Base-by-base conservation (phyloP, 2,329 filamentous ascomycete species). In the Xylaria sp. region DNA sequence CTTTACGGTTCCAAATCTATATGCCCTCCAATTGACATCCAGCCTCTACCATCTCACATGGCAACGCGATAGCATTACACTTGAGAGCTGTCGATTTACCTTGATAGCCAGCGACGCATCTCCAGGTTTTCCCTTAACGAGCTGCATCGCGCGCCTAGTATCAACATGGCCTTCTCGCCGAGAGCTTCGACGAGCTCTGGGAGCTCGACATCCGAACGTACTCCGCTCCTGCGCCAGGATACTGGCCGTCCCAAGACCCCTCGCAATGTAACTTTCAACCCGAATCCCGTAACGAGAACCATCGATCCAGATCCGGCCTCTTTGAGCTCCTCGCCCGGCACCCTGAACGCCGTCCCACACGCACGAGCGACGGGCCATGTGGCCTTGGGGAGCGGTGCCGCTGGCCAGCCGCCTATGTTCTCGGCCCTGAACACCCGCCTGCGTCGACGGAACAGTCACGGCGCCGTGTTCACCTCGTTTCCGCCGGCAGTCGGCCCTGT, bases 391-490 rank as follows among this genome's bases (percentile, higher is more conserved):
- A 63, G 60, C 48, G 47, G 67, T 4, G 64, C 68, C 24, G 64
- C 69, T 19, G 74, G 73, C 13, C 55, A 52, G 11, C 78, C 80
- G 49, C 85, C 86, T 3, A 87, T 90, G 73, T 83, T 96, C 20
- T 86, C 91, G 4, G 84, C 89, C 2, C 76, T 97, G 63, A 96
- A 97, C 74, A 93, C 80, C 80, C 96, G 92, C 74, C 80, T 97
- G 43, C 87, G 91, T 50, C 82, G 93, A 66, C 84, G 92, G 61
- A 94, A 96, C 67, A 96, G 91, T 72, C 88, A 91, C 66, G 88
- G 90, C 48, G 78, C 85, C 48, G 77, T 85, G 17, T 73, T 81
- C 22, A 71, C 68, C 26, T 68, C 67, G 7, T 70, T 81, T 4
- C 72, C 74, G 34, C 68, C 74, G 7, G 66, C 73, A 11, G 62